Evolutionary conservation across 768 basidiomycete genomes (phyloP).

Genomic region (Coprinopsis strossmayeri): DNA sequence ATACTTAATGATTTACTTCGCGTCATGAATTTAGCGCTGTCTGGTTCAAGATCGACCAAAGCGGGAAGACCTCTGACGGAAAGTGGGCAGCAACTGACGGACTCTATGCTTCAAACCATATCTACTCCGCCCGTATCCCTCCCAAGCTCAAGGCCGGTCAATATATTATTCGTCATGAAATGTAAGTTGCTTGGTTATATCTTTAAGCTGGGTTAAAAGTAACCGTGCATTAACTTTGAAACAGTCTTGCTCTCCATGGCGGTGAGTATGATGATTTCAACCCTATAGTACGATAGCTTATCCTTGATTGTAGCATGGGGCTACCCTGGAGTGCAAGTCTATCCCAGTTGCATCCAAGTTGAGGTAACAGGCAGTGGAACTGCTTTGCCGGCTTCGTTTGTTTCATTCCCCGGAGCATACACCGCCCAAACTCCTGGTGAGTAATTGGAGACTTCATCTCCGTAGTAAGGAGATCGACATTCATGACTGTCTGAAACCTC

Average conservation of each 20-base stretch:
- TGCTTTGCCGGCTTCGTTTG: constrained; percentile 35
- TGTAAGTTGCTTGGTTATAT: constrained; percentile 18
- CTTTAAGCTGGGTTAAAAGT: background rate
- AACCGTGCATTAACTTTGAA: background rate
- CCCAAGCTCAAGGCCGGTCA: constrained; percentile 35
- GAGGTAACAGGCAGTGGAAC: constrained; percentile 38
- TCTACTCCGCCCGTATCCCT: constrained; percentile 40
- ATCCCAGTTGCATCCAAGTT: constrained; percentile 39
- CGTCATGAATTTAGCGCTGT: constrained; percentile 25
- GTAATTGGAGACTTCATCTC: too few relatives aligned
- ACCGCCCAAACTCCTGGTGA: constrained; percentile 22
- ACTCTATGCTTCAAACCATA: constrained; percentile 27
- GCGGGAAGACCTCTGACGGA: constrained; percentile 34
- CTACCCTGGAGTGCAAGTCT: constrained; percentile 36
- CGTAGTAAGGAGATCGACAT: too few relatives aligned
- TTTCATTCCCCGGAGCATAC: constrained; percentile 42
- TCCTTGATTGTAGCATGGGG: constrained; percentile 18
- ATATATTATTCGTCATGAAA: constrained; percentile 42
- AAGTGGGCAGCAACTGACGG: constrained; percentile 38
- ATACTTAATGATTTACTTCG: background rate
- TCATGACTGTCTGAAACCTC: background rate
- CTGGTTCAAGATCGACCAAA: constrained; percentile 42
- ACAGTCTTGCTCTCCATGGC: constrained; percentile 26
- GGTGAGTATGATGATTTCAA: constrained; percentile 14
- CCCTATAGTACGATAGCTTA: background rate